Conservation (phyloP, 2,329 filamentous ascomycete species). For the Penicillium sp. region DNA sequence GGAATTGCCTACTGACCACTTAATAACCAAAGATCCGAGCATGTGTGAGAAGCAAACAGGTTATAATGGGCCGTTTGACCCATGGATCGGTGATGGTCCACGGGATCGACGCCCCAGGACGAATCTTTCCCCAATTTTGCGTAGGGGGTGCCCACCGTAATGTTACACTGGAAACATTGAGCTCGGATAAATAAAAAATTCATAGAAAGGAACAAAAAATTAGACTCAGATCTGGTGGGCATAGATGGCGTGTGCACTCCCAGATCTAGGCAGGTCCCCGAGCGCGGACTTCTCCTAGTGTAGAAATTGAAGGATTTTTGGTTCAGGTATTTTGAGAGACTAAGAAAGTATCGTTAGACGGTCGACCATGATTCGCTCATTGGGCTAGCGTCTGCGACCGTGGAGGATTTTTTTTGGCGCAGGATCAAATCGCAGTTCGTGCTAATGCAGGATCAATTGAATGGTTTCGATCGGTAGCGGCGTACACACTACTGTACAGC, state of each 20-base stretch:
- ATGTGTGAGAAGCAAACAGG: not conserved
- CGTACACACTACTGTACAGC: not conserved
- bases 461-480: not conserved
- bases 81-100: not conserved
- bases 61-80: not conserved
- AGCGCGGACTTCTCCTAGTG: not conserved
- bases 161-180: not conserved
- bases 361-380: not conserved
- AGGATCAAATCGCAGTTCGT: not conserved
- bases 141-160: not conserved
- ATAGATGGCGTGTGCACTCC: conserved; percentile 7
- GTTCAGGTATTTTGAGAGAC: conserved; percentile 3
- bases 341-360: not conserved
- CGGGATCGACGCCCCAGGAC: not conserved
- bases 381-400: not conserved
- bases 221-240: conserved; percentile 2
- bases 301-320: not conserved
- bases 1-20: not conserved
- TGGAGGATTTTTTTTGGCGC: not conserved
- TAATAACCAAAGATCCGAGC: too few relatives aligned
- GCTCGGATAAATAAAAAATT: not conserved
- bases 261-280: conserved; percentile 7
- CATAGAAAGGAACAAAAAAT: not conserved
- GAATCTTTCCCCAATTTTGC: not conserved
- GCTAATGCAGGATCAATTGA: not conserved